These are phyloP conservation scores for Arxiozyma slooffiae DNA, from an alignment of 1,139 yeast species.

Conservation along the genomic window DNA sequence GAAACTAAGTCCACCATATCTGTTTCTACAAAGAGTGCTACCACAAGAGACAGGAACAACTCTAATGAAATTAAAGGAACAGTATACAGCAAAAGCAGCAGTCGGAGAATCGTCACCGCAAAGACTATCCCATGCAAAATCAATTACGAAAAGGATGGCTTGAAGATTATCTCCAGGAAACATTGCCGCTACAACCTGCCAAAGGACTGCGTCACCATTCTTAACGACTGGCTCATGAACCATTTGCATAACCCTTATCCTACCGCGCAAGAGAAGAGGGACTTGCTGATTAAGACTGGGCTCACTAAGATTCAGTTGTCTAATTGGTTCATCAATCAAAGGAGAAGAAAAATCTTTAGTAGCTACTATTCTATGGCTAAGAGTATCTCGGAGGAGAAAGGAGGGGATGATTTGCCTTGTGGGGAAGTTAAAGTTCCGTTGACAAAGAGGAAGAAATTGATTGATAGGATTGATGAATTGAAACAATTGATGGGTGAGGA, in stretches of 20 bases:
- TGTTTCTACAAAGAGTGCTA: neutral
- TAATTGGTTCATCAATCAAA: constrained; percentile 94
- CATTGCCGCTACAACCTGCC: constrained; percentile 64
- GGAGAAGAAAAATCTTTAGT: constrained; percentile 62
- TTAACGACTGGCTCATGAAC: constrained; percentile 74
- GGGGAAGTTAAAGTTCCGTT: constrained; percentile 18
- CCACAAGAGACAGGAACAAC: neutral
- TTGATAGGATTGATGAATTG: constrained; percentile 32
- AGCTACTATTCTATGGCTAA: constrained; percentile 28
- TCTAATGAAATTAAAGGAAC: neutral
- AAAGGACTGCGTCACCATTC: constrained; percentile 71
- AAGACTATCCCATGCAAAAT: constrained; percentile 1
- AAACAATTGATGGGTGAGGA: constrained; percentile 14
- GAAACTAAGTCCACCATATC: neutral
- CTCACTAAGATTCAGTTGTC: constrained; percentile 83
- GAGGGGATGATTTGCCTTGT: neutral
- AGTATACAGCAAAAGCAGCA: neutral
- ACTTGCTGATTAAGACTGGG: constrained; percentile 73
- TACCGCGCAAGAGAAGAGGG: constrained; percentile 76
- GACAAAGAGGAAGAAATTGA: constrained; percentile 32
- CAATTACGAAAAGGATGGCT: constrained; percentile 1
- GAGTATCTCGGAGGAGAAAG: constrained; percentile 9
- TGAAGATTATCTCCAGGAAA: constrained; percentile 7
- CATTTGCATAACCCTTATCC: constrained; percentile 93
- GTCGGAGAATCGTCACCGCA: neutral